Conservation (phyloP, 2,329 filamentous ascomycete genomes). For the Pseudocercospora fijiensis region DNA sequence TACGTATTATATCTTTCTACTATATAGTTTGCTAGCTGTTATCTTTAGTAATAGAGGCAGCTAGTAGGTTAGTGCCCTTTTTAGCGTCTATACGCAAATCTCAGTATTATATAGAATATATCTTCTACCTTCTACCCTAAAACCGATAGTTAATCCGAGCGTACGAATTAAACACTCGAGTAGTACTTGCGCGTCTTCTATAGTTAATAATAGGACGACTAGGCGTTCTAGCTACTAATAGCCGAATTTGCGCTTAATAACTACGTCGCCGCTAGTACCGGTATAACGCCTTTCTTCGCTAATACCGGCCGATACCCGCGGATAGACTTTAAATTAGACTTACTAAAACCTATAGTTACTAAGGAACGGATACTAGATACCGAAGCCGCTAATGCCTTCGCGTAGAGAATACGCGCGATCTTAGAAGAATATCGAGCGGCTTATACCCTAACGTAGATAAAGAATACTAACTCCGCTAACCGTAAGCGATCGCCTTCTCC, state of each 20-base stretch:
- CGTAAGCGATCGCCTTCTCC: neutral
- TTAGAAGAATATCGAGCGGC: neutral
- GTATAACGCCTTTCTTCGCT: slow-evolving; percentile 7
- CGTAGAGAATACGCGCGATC: neutral
- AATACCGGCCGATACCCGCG: neutral
- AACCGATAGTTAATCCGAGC: neutral
- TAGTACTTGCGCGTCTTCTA: neutral
- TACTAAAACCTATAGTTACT: neutral
- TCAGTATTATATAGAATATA: neutral
- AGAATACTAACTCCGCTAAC: neutral
- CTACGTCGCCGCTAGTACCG: neutral
- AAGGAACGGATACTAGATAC: neutral
- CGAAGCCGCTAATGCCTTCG: neutral
- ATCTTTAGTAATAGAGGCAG: neutral
- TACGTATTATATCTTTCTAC: neutral
- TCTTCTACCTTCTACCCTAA: neutral
- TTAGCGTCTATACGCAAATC: neutral
- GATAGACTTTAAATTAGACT: neutral
- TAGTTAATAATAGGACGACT: slow-evolving; percentile 2
- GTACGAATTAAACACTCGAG: neutral
- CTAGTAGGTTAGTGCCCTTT: neutral
- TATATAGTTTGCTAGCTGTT: neutral
- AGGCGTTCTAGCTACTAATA: neutral
- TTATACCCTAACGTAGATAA: neutral
- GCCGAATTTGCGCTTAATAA: slow-evolving; percentile 10